phyloP scores from a whole-genome alignment of 1,139 yeast genomes.

The Saccharomyces hybrid region DNA sequence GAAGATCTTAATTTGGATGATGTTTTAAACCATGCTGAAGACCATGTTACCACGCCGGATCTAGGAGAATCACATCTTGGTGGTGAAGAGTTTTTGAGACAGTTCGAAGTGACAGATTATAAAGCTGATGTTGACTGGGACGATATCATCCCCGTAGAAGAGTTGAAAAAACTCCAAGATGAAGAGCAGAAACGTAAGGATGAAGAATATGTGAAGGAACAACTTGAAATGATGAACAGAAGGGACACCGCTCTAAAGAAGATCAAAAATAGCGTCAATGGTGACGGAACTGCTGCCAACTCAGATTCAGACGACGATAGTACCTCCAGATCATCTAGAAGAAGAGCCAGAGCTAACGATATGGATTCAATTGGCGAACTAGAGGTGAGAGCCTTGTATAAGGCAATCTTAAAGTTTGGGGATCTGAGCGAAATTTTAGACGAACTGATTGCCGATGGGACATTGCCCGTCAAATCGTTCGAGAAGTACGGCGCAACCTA shows the following conservation, averaged over 20 bases:
- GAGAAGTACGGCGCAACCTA: conserved; percentile 73
- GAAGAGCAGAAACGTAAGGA: conserved; percentile 83
- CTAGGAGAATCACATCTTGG: conserved; percentile 94
- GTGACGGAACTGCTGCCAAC: conserved; percentile 30
- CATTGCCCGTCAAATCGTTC: conserved; percentile 73
- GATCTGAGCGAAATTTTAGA: conserved; percentile 76
- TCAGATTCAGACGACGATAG: conserved; percentile 40
- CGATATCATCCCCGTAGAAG: conserved; percentile 96
- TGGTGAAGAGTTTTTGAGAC: conserved; percentile 94
- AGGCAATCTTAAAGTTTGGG: conserved; percentile 76
- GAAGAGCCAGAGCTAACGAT: conserved; percentile 36
- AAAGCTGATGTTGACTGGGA: conserved; percentile 99
- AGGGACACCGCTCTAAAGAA: conserved; percentile 69
- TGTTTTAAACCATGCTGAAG: conserved; percentile 93
- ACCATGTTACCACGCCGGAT: conserved; percentile 93
- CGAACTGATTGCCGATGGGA: conserved; percentile 81
- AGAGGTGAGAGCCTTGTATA: conserved; percentile 80
- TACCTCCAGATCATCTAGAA: conserved; percentile 27
- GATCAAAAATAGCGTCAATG: conserved; percentile 38
- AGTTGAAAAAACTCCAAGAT: conserved; percentile 77
- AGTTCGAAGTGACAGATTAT: conserved; percentile 96
- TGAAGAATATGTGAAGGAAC: conserved; percentile 80
- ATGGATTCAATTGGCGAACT: conserved; percentile 66
- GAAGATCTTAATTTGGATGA: conserved; percentile 95
- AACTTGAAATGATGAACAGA: conserved; percentile 77